Base-by-base conservation (phyloP, 257 asterid species). In the Leptodermis oblonga region DNA sequence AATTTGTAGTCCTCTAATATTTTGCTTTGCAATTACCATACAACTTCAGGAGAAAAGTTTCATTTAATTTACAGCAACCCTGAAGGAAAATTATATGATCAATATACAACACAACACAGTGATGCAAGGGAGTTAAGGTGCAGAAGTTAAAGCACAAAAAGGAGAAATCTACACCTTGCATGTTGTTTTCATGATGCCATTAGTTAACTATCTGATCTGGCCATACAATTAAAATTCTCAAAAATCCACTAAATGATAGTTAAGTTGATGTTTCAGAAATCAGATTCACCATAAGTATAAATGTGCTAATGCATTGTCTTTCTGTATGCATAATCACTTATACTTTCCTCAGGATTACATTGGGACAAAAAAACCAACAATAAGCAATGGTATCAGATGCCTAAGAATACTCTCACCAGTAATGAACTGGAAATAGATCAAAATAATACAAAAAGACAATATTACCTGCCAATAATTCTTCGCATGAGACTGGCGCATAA, bases 391-490 rank as follows among this genome's bases (percentile, higher is more conserved):
- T 33, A 31, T 34, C 18, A 5, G 31, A 7, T 3, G 20, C 48
- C 56, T 30, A 23, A 2, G 46, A 7, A 30, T 28, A 63, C 41
- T 67, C 52, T 28, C 52, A 8, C 15, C 54, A 34, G n/a, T 4
- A 13, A 17, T 26, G 5, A 30, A 18, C 15, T n/a, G 55, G 30
- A 55, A 53, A 30, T 20, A 3, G 28, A 67, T 8, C 18, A 25
- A 45, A 45, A 67, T 74, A 56, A 30, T 64, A 75, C 56, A 69
- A 42, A 62, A 55, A 53, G 48, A 69, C 23, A 61, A 67, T 56
- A 56, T 48, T 75, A 87, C 91, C 95, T 87, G 90, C 87, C 90
- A 84, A 69, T 87, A 78, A 79, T 84, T 87, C 73, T 82, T 87
- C 67, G 82, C 65, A 76, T 84, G 93, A 33, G 93, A 87, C 74